Conservation (phyloP, 306 rosid genomes). For the Malus sylvestris region DNA sequence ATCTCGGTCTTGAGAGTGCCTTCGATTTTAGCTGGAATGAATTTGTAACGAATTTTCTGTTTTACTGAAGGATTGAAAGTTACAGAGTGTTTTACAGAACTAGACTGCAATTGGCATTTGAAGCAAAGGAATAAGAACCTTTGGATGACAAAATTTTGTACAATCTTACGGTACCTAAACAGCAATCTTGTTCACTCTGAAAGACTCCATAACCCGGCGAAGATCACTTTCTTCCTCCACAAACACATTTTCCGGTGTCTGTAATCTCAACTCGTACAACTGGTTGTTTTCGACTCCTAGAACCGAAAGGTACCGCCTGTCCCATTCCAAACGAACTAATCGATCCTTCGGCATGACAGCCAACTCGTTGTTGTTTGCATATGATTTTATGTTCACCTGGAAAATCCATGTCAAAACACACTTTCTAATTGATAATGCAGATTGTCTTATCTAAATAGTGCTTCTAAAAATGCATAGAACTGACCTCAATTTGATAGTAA, state of each 20-base stretch:
- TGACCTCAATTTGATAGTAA: conserved; percentile 90
- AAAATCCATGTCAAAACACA: background rate
- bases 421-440: background rate
- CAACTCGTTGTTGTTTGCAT: conserved; percentile 83
- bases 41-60: background rate
- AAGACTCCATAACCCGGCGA: conserved; percentile 80
- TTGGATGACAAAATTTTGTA: background rate
- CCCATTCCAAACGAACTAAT: conserved; percentile 81
- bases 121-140: background rate
- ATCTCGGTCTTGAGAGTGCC: background rate
- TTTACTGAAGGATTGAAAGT: background rate
- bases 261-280: conserved; percentile 84
- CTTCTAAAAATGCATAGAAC: background rate
- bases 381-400: conserved; percentile 91
- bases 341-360: conserved; percentile 95
- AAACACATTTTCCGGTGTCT: conserved; percentile 79
- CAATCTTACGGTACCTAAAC: conserved; percentile 2
- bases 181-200: conserved; percentile 69
- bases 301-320: conserved; percentile 82
- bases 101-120: background rate
- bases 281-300: conserved; percentile 90
- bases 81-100: background rate
- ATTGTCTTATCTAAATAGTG: background rate
- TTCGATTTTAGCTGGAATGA: background rate
- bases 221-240: conserved; percentile 67